These are phyloP conservation scores for Nicotiana undulata DNA, from an alignment of 257 asterid genomes.

Conservation along the genomic window DNA sequence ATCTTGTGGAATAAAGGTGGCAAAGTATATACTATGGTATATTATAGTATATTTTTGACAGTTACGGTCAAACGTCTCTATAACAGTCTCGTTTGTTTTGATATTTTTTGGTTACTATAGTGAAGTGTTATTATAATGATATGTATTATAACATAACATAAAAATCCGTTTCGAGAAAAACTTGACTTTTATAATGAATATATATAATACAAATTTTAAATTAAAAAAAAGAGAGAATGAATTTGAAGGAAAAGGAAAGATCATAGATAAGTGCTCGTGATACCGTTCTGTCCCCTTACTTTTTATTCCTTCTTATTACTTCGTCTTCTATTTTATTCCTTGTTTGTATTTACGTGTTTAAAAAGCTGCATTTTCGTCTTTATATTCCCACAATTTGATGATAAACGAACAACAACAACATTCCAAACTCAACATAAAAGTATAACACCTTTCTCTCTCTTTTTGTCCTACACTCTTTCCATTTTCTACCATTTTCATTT, in stretches of 20 bases:
- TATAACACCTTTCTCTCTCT: conserved; percentile 8
- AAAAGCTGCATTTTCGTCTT: conserved; percentile 7
- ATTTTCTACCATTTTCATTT: background rate
- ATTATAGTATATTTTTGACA: too few species aligned
- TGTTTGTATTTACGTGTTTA: conserved; percentile 15
- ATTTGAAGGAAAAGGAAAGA: background rate
- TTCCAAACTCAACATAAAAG: conserved; percentile 20
- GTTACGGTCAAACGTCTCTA: too few species aligned
- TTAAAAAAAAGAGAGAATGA: background rate
- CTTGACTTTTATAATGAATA: too few species aligned
- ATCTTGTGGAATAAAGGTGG: background rate
- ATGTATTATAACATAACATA: too few species aligned
- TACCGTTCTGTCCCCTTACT: conserved; percentile 11
- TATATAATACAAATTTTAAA: background rate
- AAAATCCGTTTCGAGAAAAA: too few species aligned
- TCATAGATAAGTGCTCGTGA: conserved; percentile 30
- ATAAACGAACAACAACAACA: background rate
- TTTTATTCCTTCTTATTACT: conserved; percentile 14
- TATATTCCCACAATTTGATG: background rate
- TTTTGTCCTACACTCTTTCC: conserved; percentile 7
- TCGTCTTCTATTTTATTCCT: conserved; percentile 21
- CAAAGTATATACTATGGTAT: too few species aligned
- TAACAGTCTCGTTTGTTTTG: too few species aligned
- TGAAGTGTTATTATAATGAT: too few species aligned
- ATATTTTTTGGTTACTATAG: too few species aligned